phyloP scores from a whole-genome alignment of 2,329 filamentous ascomycete genomes.

The Calcarisporium arbuscula region DNA sequence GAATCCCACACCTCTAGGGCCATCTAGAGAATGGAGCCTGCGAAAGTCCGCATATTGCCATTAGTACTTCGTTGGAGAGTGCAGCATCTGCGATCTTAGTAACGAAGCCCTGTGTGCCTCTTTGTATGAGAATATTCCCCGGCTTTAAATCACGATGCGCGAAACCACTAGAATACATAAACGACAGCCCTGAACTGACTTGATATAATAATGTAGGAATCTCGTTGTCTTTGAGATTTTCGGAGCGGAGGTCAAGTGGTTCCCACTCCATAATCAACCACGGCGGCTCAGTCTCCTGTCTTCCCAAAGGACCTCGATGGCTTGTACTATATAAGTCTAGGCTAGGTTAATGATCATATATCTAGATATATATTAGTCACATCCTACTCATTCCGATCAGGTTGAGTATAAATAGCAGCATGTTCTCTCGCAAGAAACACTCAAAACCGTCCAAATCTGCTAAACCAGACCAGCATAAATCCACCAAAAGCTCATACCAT shows the following conservation, averaged over 20 bases:
- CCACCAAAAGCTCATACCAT: no score
- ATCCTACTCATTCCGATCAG: no score
- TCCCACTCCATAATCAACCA: constrained; percentile 2
- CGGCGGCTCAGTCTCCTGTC: not conserved
- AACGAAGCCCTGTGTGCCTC: not conserved
- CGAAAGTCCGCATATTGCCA: not conserved
- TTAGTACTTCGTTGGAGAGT: not conserved
- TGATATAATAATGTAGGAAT: not conserved
- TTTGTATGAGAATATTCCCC: constrained; percentile 1
- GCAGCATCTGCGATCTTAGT: constrained; percentile 1
- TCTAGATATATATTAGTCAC: no score
- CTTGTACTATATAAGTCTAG: constrained; percentile 1
- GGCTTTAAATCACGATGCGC: not conserved
- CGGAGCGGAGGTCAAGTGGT: not conserved
- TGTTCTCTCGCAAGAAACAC: no score
- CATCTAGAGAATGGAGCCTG: not conserved
- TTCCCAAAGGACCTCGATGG: constrained; percentile 1
- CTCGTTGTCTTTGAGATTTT: not conserved
- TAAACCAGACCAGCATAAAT: no score
- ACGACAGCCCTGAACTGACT: not conserved
- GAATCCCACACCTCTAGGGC: not conserved
- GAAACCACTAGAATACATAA: not conserved
- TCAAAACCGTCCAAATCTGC: no score
- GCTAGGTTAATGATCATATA: not conserved
- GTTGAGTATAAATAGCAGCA: no score